Evolutionary conservation across 257 asterid species (phyloP), one percentile per base, ranked within the genome.

Genomic region (Nicotiana knightiana): DNA sequence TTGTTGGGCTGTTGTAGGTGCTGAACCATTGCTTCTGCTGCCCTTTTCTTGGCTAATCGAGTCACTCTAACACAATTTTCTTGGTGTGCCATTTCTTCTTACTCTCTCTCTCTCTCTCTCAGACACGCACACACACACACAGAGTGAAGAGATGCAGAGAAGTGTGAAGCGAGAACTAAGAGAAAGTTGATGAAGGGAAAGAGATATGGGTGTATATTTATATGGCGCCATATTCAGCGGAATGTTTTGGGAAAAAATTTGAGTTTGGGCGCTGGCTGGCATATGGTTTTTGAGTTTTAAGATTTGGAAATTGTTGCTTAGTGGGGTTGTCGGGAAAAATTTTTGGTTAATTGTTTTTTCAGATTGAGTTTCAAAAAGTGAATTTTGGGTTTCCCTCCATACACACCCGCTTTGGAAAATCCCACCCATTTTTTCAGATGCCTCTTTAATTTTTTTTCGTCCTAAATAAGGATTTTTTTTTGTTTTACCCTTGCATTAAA

Each of bases 1-100:
- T 84, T 85, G 32, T 57, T 17, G 5, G 81, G 68, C 4, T 32
- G 81, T 48, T 81, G 80, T 1, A 43, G 17, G 3, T 64, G 71
- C 12, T 77, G 64, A 8, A 81, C 55, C 81, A 81, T 85, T 18
- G 84, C 80, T 66, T 81, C 80, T 43, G 87, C 85, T 21, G 67
- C 87, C 5, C 87, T 82, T 81, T 85, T 85, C 85, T 81, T 85
- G 26, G 87, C 73, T 55, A 76, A 18, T 8, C 87, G 76, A 4
- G 85, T 85, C 1, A 65, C 80, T 43, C 85, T 75, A 28, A 21
- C 54, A 61, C 18, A 48, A 33, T 28, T 85, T 76, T 76, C 85
- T 39, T 81, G 57, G 39, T 81, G 78, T 67, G 81, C 83, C 87
- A 85, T 81, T 30, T 32, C 48, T 64, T 35, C 10, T 21, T 53